Evolutionary conservation across 257 asterid genomes (phyloP).

Genomic region (Petunia axillaris): DNA sequence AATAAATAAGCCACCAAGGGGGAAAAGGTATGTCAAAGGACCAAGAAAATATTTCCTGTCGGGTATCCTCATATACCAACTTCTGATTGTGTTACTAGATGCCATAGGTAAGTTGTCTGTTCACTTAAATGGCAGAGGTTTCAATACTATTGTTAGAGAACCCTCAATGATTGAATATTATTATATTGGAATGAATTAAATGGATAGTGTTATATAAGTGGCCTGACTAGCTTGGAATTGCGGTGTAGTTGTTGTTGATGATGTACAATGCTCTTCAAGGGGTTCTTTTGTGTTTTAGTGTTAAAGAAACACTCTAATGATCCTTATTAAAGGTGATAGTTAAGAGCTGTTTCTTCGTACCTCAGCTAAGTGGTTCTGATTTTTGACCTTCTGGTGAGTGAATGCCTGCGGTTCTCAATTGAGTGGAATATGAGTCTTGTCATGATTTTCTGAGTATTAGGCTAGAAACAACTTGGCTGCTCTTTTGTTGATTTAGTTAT

Average conservation of each 20-base stretch:
- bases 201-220: background rate
- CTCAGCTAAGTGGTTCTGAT: background rate
- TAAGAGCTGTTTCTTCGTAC: background rate
- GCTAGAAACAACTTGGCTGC: background rate
- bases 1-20: slow-evolving; percentile 94
- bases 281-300: background rate
- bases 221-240: background rate
- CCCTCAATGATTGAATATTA: background rate
- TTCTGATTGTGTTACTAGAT: background rate
- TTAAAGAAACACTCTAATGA: background rate
- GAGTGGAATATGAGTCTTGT: background rate
- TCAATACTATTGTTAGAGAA: slow-evolving; percentile 3
- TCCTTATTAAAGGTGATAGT: background rate
- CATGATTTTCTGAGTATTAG: slow-evolving; percentile 3
- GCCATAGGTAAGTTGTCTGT: background rate
- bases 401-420: background rate
- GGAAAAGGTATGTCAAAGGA: slow-evolving; percentile 60
- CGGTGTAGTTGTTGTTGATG: background rate
- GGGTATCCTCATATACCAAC: background rate
- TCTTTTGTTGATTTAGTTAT: background rate
- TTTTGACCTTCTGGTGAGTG: slow-evolving; percentile 3
- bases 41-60: slow-evolving; percentile 7
- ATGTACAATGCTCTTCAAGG: background rate
- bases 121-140: slow-evolving; percentile 14
- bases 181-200: background rate